Conservation (phyloP, 352 stramenopile species). For the Globisporangium sylvaticum region DNA sequence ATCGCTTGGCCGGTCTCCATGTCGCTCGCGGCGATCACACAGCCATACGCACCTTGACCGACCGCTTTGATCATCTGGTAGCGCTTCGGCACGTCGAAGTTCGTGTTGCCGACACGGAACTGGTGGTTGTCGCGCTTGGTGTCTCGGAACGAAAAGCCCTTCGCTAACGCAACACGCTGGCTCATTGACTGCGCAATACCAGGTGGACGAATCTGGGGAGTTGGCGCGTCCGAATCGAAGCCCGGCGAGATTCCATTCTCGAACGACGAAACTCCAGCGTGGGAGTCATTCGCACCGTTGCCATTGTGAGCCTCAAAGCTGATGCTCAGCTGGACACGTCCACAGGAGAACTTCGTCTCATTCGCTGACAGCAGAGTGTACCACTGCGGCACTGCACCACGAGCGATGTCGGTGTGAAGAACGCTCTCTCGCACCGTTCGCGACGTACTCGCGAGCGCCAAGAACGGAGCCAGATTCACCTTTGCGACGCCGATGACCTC, state of each 20-base stretch:
- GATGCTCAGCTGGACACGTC: conserved; percentile 82
- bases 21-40: conserved; percentile 87
- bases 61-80: conserved; percentile 90
- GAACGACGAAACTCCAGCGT: conserved; percentile 7
- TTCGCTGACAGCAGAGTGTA: conserved; percentile 81
- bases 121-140: conserved; percentile 84
- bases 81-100: conserved; percentile 78
- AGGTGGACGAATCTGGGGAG: conserved; percentile 43
- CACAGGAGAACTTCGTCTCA: conserved; percentile 83
- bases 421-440: conserved; percentile 79
- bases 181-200: conserved; percentile 43
- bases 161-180: conserved; percentile 52
- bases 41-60: conserved; percentile 90
- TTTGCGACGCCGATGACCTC: conserved; percentile 81
- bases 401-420: conserved; percentile 79
- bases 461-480: conserved; percentile 85
- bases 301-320: conserved; percentile 61
- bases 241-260: conserved; percentile 26
- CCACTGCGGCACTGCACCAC: conserved; percentile 80
- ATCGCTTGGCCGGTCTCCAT: conserved; percentile 86
- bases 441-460: conserved; percentile 79
- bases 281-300: background rate
- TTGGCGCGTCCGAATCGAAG: conserved; percentile 48
- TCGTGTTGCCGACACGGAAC: conserved; percentile 85
- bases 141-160: conserved; percentile 81